Percentiles rank a stretch among this genome's conserved stretches.
Evolutionary conservation across 139 green algal species (phyloP).

Genomic region (Astrephomene gubernaculifera): DNA sequence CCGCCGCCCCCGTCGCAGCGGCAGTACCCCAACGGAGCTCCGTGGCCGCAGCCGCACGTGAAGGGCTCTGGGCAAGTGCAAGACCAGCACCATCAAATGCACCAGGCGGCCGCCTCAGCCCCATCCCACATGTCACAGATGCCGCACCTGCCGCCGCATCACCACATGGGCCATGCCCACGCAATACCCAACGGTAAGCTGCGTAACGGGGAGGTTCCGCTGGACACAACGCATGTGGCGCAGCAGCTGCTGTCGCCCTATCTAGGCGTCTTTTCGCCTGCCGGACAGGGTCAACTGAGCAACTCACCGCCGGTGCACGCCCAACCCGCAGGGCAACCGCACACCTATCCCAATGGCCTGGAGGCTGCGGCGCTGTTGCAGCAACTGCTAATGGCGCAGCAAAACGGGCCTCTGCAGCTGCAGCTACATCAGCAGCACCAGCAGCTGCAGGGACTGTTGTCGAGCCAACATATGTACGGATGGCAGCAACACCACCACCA

Average conservation of each 20-base stretch:
- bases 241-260: constrained; percentile 7
- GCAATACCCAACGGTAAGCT: constrained; percentile 31
- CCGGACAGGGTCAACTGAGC: not conserved
- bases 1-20: not conserved
- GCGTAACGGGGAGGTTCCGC: constrained; percentile 11
- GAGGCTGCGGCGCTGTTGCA: not conserved
- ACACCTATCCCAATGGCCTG: not conserved
- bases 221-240: not conserved
- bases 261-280: not conserved
- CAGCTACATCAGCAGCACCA: not conserved
- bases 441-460: not conserved
- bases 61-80: not conserved
- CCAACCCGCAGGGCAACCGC: not conserved
- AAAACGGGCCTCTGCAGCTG: not conserved
- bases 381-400: not conserved
- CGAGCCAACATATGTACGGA: not conserved
- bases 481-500: not conserved
- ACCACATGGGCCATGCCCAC: not conserved
- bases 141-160: not conserved
- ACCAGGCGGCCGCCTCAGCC: not conserved
- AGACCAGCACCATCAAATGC: not conserved
- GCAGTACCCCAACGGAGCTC: not conserved
- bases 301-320: not conserved
- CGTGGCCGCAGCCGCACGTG: not conserved
- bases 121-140: not conserved